phyloP scores from a whole-genome alignment of 1,139 yeast genomes.

The Diutina sp. region DNA sequence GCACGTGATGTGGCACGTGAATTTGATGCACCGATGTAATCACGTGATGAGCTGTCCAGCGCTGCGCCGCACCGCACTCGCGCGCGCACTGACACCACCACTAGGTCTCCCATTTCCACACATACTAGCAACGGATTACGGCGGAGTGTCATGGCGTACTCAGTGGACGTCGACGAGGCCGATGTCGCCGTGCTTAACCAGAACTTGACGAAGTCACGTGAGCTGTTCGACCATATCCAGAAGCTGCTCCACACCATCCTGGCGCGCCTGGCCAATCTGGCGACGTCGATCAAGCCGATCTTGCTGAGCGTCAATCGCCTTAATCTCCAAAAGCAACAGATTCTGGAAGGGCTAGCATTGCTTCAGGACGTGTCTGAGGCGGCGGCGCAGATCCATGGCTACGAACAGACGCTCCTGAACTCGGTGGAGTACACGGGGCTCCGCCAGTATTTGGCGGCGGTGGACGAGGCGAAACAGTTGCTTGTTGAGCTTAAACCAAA shows the following conservation, averaged over 20 bases:
- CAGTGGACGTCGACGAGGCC: conserved; percentile 46
- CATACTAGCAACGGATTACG: too few species aligned
- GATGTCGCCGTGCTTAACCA: conserved; percentile 77
- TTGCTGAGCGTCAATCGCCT: conserved; percentile 49
- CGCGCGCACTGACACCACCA: too few species aligned
- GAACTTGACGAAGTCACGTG: conserved; percentile 47
- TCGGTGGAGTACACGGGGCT: conserved; percentile 28
- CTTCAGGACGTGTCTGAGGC: conserved; percentile 53
- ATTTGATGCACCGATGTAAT: too few species aligned
- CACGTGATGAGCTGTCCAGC: too few species aligned
- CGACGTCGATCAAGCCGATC: conserved; percentile 58
- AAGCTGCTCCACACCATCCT: conserved; percentile 45
- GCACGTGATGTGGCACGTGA: too few species aligned
- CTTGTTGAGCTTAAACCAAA: conserved; percentile 22
- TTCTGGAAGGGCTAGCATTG: conserved; percentile 47
- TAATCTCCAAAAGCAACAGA: conserved; percentile 41
- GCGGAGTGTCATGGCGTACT: not conserved
- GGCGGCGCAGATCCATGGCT: conserved; percentile 46
- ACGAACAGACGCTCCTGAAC: conserved; percentile 29
- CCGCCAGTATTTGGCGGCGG: conserved; percentile 22
- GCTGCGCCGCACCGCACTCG: too few species aligned
- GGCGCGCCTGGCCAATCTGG: conserved; percentile 47
- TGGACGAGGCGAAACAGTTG: conserved; percentile 21
- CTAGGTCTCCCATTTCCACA: too few species aligned
- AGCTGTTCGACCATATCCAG: conserved; percentile 43